A percentile compares a stretch with the other conserved stretches of the same genome.
Conservation (phyloP, 768 basidiomycete genomes). For the Lentinula edodes region DNA sequence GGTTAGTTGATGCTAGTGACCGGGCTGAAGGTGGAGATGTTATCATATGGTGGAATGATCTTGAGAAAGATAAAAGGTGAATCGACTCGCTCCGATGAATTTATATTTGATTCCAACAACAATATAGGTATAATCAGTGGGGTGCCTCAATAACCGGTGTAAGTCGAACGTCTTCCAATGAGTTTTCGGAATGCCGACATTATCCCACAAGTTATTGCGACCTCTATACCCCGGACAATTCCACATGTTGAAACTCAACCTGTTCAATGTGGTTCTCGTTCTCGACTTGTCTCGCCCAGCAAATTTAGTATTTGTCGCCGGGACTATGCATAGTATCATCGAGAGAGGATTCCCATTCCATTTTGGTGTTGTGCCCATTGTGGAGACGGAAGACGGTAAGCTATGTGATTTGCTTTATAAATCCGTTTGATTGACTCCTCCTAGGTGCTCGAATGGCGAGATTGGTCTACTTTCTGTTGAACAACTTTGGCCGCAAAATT, state of each 20-base stretch:
- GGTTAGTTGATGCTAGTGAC: slow-evolving; percentile 90
- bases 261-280: slow-evolving; percentile 79
- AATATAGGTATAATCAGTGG: slow-evolving; percentile 45
- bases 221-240: slow-evolving; percentile 79
- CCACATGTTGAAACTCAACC: slow-evolving; percentile 65
- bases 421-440: neutral
- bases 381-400: slow-evolving; percentile 45
- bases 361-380: slow-evolving; percentile 80
- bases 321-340: slow-evolving; percentile 65
- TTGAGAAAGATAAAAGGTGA: slow-evolving; percentile 76
- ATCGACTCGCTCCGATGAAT: slow-evolving; percentile 10
- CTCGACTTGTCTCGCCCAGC: slow-evolving; percentile 70
- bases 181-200: neutral
- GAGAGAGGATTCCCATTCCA: slow-evolving; percentile 68
- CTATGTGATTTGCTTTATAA: neutral
- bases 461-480: slow-evolving; percentile 62
- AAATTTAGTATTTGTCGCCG: slow-evolving; percentile 57
- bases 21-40: slow-evolving; percentile 69
- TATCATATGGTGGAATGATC: slow-evolving; percentile 86
- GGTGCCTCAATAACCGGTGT: slow-evolving; percentile 46
- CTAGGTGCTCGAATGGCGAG: slow-evolving; percentile 68
- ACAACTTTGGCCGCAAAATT: slow-evolving; percentile 54
- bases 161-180: slow-evolving; percentile 10
- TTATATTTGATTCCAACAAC: neutral
- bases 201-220: slow-evolving; percentile 53